Percentiles rank a stretch among this genome's conserved stretches.
Conservation (phyloP, 352 stramenopile species). For the Phytophthora pseudosyringae region DNA sequence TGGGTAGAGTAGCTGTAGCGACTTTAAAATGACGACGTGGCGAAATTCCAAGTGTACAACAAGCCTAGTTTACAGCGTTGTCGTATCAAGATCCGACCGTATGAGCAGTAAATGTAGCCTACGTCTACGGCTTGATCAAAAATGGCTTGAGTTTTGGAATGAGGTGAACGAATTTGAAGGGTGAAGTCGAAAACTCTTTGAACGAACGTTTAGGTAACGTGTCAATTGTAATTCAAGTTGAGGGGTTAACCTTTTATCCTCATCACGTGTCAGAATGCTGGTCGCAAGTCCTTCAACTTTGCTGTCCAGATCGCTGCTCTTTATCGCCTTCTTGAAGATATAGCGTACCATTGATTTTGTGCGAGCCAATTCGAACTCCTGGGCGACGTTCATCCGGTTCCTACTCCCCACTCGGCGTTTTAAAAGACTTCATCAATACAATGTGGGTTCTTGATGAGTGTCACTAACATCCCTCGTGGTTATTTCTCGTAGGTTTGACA, state of each 20-base stretch:
- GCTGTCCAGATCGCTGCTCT: slow-evolving; percentile 15
- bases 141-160: slow-evolving; percentile 13
- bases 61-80: not conserved
- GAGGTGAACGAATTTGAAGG: slow-evolving; percentile 27
- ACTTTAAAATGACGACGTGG: slow-evolving; percentile 31
- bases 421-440: slow-evolving; percentile 22
- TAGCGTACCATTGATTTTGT: slow-evolving; percentile 9
- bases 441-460: slow-evolving; percentile 6
- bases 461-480: too few relatives aligned
- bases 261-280: slow-evolving; percentile 21
- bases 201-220: not conserved
- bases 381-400: slow-evolving; percentile 18
- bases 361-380: slow-evolving; percentile 25
- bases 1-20: not conserved
- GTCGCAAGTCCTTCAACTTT: slow-evolving; percentile 22
- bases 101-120: not conserved
- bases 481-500: too few relatives aligned
- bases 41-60: slow-evolving; percentile 11
- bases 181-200: slow-evolving; percentile 18
- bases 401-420: slow-evolving; percentile 18
- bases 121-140: not conserved
- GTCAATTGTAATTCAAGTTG: too few relatives aligned
- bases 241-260: too few relatives aligned
- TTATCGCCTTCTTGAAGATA: slow-evolving; percentile 23
- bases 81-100: slow-evolving; percentile 1